These are phyloP conservation scores for Eucalyptus paniculata DNA, from an alignment of 345 rosid genomes.

Conservation along the genomic window DNA sequence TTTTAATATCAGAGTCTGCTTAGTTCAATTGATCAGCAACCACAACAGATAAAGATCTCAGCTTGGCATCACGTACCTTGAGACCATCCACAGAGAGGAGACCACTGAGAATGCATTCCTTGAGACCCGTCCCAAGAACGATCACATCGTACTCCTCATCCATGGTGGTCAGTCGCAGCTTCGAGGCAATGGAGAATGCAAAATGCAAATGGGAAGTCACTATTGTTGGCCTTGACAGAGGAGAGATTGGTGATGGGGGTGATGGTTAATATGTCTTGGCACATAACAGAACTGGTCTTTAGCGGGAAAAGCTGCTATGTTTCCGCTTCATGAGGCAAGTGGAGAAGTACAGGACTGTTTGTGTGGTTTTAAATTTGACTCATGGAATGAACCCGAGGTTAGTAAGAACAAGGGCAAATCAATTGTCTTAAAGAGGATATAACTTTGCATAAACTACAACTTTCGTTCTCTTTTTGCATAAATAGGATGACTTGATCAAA, in stretches of 20 bases:
- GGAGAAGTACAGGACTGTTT: background rate
- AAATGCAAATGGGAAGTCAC: background rate
- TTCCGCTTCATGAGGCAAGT: background rate
- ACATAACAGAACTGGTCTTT: background rate
- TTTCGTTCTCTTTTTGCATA: background rate
- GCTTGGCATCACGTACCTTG: constrained; percentile 28
- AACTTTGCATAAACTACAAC: background rate
- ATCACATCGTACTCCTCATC: constrained; percentile 95
- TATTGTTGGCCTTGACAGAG: background rate
- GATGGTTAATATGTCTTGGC: background rate
- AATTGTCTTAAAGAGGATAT: background rate
- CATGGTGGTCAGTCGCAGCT: constrained; percentile 9
- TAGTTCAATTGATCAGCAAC: background rate
- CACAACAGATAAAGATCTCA: background rate
- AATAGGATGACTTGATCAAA: background rate
- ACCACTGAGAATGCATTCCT: constrained; percentile 95
- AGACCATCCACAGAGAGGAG: constrained; percentile 91
- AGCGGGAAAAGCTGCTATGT: background rate
- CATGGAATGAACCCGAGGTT: background rate
- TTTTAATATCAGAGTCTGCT: background rate
- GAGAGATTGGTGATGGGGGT: background rate
- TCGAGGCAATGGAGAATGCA: background rate
- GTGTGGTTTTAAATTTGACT: background rate
- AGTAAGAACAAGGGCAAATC: background rate
- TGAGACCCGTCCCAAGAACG: constrained; percentile 93